Evolutionary conservation across 345 rosid species (phyloP), one percentile per base, ranked within the genome.

Genomic region (Fremontodendron californicum): DNA sequence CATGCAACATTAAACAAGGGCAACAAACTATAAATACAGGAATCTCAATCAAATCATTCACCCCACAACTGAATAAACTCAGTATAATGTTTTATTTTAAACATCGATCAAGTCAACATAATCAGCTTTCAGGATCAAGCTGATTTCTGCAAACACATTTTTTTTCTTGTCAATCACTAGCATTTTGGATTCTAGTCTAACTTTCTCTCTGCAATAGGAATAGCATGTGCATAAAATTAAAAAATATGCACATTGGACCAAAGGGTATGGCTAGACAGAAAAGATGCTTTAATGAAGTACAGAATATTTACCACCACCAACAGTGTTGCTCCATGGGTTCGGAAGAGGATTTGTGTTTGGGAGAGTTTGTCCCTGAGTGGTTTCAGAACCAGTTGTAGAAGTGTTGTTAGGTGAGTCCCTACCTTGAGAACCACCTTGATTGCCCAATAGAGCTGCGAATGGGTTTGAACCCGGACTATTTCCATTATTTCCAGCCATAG

Each of bases 341-440:
- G 98, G 96, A 78, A 93, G 93, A 7, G 97, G 98, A 72, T 91
- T 90, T 12, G 92, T 81, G 76, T 93, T 93, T 46, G 97, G 98
- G 71, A 84, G 86, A 80, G 92, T 74, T 54, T 87, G 85, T 10
- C 86, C 92, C 54, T 89, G 64, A 52, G 86, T 78, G 0, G 87
- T 64, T 46, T 89, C 98, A 65, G 89, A 72, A 77, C 58, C 85
- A 0, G 89, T 77, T 18, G 84, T 78, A 2, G 93, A 73, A 60
- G 86, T 65, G 61, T 89, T 89, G 63, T 79, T 88, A 52, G 89
- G 72, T 42, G 85, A 90, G 83, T 80, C 79, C 46, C 69, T 75
- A 31, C 82, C 85, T 77, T 83, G 89, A 21, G 84, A 54, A 66
- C 82, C 88, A 31, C 86, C 89, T 75, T 86, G 89, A 71, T 84